Base-by-base conservation (phyloP, 2,329 filamentous ascomycete genomes). In the Sarocladium brachiariae region DNA sequence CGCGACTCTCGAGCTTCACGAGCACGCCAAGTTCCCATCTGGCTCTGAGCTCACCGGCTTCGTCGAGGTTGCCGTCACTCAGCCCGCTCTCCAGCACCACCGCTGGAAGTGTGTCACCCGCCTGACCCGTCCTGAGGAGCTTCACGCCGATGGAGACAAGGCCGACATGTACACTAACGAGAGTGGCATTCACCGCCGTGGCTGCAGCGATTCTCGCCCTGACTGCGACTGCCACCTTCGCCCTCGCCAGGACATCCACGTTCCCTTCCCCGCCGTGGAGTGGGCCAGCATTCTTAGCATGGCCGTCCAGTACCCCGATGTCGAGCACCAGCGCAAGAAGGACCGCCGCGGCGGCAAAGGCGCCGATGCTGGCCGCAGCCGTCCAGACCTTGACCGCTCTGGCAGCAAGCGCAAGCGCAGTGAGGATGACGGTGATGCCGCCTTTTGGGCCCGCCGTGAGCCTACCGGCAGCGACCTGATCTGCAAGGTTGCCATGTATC, bases 401-500 rank as follows among this genome's bases (percentile, higher is more conserved):
- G 61, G 66, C 47, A 66, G 63, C 56, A 67, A 68, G 59, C 67
- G 67, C 33, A 70, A 70, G 64, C 61, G 67, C 14, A 67, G 65
- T 9, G 67, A 70, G 53, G 67, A 69, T 50, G 67, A 70, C 35
- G 67, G 67, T 11, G 67, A 70, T 52, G 67, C 67, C 3, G 65
- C 66, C 6, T 64, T 66, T 1, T 70, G 67, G 67, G 60, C 65
- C 4, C 63, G 67, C 2, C 65, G 67, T 5, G 67, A 70, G 52
- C 61, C 60, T 19, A 74, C 75, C 1, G 74, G 76, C 55, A 76
- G 77, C 58, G 77, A 82, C 38, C 70, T 83, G 51, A 73, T 84
- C 49, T 71, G 75, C 56, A 76, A 77, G 62, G 79, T 84, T 41
- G 78, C 78, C 61, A 84, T 84, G 81, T 80, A 82, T 62, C 81